A percentile compares a stretch with the other conserved stretches of the same genome.
phyloP scores from a whole-genome alignment of 2,329 filamentous ascomycete species.

The Fusarium pseudograminearum region DNA sequence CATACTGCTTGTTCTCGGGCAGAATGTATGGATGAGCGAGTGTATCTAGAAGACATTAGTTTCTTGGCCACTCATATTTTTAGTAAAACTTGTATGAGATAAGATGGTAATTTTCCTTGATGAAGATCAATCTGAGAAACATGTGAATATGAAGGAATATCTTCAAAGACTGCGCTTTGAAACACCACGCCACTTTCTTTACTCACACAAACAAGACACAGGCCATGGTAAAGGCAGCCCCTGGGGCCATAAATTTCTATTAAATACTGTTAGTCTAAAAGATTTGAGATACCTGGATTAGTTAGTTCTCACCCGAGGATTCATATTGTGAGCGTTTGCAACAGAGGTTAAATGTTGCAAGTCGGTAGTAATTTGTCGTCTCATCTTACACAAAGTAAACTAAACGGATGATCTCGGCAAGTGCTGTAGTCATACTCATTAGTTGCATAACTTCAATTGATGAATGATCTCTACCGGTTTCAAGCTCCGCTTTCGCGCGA shows the following conservation, averaged over 20 bases:
- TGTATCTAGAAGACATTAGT: conserved; percentile 50
- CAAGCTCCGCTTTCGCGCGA: conserved; percentile 21
- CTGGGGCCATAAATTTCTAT: conserved; percentile 61
- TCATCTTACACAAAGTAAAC: conserved; percentile 16
- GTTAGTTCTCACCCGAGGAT: conserved; percentile 45
- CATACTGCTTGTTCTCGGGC: conserved; percentile 52
- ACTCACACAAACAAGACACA: conserved; percentile 62
- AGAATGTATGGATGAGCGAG: conserved; percentile 57
- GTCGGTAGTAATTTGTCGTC: not conserved
- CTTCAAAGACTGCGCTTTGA: not conserved
- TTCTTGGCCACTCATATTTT: not conserved
- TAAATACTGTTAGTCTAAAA: conserved; percentile 12
- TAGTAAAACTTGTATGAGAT: not conserved
- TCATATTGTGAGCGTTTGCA: conserved; percentile 36
- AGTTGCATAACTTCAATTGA: conserved; percentile 48
- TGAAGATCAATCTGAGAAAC: not conserved
- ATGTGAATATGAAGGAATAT: not conserved
- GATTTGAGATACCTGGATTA: accelerated
- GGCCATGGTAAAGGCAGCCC: conserved; percentile 67
- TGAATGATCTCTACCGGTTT: conserved; percentile 31
- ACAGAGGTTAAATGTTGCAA: conserved; percentile 1
- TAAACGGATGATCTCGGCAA: conserved; percentile 19
- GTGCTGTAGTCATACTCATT: conserved; percentile 12
- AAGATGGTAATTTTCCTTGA: not conserved
- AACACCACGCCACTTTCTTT: conserved; percentile 37